A percentile compares a stretch with the other conserved stretches of the same genome.
phyloP scores from a whole-genome alignment of 371 early-diverging fungal genomes.

The Apophysomyces ossiformis region DNA sequence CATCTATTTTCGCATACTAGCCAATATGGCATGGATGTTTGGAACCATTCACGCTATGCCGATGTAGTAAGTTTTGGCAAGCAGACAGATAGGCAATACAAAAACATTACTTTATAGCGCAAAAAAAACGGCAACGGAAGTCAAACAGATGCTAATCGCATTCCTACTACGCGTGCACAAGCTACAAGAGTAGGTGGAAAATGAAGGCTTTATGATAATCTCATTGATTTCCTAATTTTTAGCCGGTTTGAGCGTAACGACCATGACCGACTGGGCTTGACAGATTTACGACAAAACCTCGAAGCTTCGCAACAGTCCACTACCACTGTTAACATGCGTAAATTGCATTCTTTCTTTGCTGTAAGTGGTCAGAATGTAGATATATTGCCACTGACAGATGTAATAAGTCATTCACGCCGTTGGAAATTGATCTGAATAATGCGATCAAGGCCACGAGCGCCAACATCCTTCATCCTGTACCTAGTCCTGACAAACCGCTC shows the following conservation, averaged over 20 bases:
- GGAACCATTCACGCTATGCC: conserved; percentile 53
- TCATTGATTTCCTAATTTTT: neutral
- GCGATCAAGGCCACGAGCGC: conserved; percentile 44
- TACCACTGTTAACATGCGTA: conserved; percentile 25
- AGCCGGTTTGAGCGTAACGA: conserved; percentile 27
- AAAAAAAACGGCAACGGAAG: conserved; percentile 24
- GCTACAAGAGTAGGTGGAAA: conserved; percentile 27
- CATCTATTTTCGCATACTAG: conserved; percentile 55
- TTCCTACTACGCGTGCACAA: conserved; percentile 37
- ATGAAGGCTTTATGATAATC: neutral
- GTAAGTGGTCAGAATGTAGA: conserved; percentile 22
- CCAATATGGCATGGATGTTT: conserved; percentile 61
- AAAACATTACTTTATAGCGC: conserved; percentile 12
- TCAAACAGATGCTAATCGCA: conserved; percentile 40
- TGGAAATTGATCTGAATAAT: conserved; percentile 37
- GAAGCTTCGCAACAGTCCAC: conserved; percentile 33
- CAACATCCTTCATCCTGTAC: conserved; percentile 35
- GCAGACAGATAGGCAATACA: neutral
- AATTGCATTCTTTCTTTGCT: conserved; percentile 38
- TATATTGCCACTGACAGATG: conserved; percentile 10
- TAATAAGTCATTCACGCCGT: conserved; percentile 37
- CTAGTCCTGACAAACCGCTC: conserved; percentile 48
- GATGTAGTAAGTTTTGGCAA: conserved; percentile 25
- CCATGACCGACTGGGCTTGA: conserved; percentile 14
- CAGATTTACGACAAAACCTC: conserved; percentile 28